These are phyloP conservation scores for Colletotrichum tanaceti DNA, from an alignment of 2,329 filamentous ascomycete genomes.

Conservation along the genomic window DNA sequence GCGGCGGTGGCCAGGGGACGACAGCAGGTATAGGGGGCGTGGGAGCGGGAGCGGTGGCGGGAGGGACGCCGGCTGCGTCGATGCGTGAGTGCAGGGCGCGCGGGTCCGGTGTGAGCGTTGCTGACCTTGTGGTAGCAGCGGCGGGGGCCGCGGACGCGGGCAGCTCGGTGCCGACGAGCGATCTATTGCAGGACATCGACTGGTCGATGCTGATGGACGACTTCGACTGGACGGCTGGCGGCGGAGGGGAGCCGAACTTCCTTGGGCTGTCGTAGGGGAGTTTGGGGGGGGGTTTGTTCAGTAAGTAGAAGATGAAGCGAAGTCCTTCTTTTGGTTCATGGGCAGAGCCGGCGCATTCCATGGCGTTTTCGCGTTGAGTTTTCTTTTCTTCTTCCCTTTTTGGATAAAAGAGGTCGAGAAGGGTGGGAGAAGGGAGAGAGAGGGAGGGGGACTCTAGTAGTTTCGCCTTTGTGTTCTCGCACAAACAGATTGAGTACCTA, in stretches of 20 bases:
- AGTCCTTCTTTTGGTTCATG: not conserved
- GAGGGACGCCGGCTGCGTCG: constrained; percentile 26
- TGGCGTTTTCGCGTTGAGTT: not conserved
- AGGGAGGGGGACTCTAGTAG: too few relatives aligned
- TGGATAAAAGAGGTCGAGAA: not conserved
- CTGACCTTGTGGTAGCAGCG: constrained; percentile 36
- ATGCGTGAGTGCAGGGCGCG: constrained; percentile 34
- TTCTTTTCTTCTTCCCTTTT: not conserved
- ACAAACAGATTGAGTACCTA: not conserved
- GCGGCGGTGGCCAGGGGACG: not conserved
- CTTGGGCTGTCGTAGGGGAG: constrained; percentile 33
- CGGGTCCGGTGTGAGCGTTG: constrained; percentile 27
- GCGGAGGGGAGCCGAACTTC: constrained; percentile 35
- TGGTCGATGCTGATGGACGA: constrained; percentile 64
- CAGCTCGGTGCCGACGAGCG: constrained; percentile 39
- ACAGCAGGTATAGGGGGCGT: not conserved
- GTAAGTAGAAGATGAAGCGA: not conserved
- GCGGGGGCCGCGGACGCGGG: constrained; percentile 23
- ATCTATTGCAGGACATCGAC: constrained; percentile 59
- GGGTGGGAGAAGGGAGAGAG: not conserved
- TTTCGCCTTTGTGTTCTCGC: not conserved
- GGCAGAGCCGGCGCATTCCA: not conserved
- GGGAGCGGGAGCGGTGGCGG: constrained; percentile 36
- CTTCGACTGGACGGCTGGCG: constrained; percentile 56
- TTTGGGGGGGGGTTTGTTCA: not conserved